Evolutionary conservation across 352 stramenopile species (phyloP).

Genomic region (Globisporangium cylindrosporum): DNA sequence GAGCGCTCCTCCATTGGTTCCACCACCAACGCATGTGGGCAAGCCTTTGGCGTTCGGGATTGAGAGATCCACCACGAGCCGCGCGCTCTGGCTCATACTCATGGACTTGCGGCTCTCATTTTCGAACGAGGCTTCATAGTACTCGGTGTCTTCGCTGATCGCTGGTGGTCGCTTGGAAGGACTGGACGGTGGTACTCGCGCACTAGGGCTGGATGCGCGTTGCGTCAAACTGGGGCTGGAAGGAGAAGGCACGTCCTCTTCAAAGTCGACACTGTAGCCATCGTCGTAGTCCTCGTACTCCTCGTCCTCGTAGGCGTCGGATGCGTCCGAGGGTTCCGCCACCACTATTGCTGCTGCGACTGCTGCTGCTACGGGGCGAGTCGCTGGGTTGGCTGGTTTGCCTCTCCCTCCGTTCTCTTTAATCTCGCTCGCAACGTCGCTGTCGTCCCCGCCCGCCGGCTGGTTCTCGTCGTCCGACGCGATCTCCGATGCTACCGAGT

Average conservation of each 20-base stretch:
- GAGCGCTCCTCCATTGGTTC: not conserved
- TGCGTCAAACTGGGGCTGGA: not conserved
- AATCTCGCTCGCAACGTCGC: conserved; percentile 49
- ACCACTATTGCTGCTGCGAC: conserved; percentile 14
- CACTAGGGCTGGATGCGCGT: not conserved
- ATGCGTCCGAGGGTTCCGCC: conserved; percentile 15
- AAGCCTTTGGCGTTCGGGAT: conserved; percentile 44
- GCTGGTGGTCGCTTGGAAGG: conserved; percentile 7
- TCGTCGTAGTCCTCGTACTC: conserved; percentile 48
- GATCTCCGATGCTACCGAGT: conserved; percentile 65
- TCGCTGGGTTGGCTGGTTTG: not conserved
- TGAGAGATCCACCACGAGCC: conserved; percentile 59
- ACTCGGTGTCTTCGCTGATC: conserved; percentile 39
- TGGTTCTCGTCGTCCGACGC: conserved; percentile 46
- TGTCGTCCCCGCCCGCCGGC: conserved; percentile 28
- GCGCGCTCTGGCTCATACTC: conserved; percentile 34
- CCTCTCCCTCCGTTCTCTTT: conserved; percentile 34
- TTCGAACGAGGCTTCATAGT: conserved; percentile 69
- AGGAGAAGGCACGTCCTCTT: conserved; percentile 29
- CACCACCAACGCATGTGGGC: conserved; percentile 19
- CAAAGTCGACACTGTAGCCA: conserved; percentile 74
- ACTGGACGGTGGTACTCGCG: not conserved
- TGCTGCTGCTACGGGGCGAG: conserved; percentile 8
- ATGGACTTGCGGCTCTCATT: conserved; percentile 54
- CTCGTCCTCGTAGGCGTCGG: conserved; percentile 26